Percentiles rank a stretch among this genome's conserved stretches.
Conservation (phyloP, 257 asterid genomes). For the Solanum clarkiae region DNA sequence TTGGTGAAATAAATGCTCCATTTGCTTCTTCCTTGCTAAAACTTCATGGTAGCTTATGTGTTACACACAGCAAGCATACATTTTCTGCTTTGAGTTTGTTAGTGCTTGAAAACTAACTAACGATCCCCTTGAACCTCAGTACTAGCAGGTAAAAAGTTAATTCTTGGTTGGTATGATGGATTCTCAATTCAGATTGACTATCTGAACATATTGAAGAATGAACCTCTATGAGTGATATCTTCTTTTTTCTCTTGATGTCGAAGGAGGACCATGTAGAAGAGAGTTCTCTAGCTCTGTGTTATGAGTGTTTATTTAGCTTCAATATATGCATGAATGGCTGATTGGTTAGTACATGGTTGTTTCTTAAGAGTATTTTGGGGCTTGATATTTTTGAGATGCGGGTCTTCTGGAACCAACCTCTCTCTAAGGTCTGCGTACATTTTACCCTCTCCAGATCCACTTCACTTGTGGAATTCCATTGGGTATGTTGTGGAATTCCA, state of each 20-base stretch:
- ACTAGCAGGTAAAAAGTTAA: not conserved
- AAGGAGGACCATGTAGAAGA: not conserved
- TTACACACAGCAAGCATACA: not conserved
- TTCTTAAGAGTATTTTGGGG: not conserved
- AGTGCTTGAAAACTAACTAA: not conserved
- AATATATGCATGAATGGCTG: not conserved
- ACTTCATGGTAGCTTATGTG: slow-evolving; percentile 1
- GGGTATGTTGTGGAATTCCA: too few species aligned
- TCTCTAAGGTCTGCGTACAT: too few species aligned
- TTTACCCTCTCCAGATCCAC: too few species aligned
- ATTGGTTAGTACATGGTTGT: not conserved
- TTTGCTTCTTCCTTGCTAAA: slow-evolving; percentile 12
- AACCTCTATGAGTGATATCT: not conserved
- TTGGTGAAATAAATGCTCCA: slow-evolving; percentile 27
- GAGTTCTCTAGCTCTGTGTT: not conserved
- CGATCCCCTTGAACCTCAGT: not conserved
- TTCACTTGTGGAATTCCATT: too few species aligned
- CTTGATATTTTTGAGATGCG: not conserved
- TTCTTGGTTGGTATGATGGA: not conserved
- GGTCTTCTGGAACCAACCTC: too few species aligned
- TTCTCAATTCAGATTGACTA: not conserved
- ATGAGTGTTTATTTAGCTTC: not conserved
- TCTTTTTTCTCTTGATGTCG: not conserved
- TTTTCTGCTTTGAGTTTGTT: not conserved
- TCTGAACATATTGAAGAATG: not conserved